Percentiles rank a stretch among this genome's conserved stretches.
These are phyloP conservation scores for Beauveria bassiana DNA, from an alignment of 2,329 filamentous ascomycete species.

Conservation along the genomic window DNA sequence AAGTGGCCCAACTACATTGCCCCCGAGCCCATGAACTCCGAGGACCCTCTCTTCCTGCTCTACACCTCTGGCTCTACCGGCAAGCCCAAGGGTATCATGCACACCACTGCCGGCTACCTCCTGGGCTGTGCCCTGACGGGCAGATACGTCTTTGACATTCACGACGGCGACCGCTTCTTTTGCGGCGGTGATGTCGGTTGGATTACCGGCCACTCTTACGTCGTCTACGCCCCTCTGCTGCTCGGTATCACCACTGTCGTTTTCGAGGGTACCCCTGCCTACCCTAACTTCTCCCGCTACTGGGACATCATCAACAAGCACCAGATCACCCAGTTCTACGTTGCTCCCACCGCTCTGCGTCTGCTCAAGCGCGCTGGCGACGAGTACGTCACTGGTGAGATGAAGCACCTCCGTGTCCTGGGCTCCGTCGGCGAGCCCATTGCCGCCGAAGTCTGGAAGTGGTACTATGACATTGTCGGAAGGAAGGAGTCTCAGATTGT, in stretches of 20 bases:
- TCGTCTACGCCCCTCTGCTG: constrained; percentile 90
- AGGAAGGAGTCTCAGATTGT: constrained; percentile 90
- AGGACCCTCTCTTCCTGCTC: constrained; percentile 93
- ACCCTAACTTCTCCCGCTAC: constrained; percentile 96
- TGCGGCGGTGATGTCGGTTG: constrained; percentile 97
- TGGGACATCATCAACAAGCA: constrained; percentile 98
- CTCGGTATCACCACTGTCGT: constrained; percentile 92
- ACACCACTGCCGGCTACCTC: constrained; percentile 94
- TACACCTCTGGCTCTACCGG: constrained; percentile 98
- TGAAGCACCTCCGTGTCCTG: constrained; percentile 82
- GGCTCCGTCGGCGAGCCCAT: constrained; percentile 97
- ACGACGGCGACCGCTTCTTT: constrained; percentile 89
- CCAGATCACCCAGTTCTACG: constrained; percentile 95
- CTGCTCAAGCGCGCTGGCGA: constrained; percentile 93
- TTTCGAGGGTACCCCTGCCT: constrained; percentile 95
- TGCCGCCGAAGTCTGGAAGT: constrained; percentile 97
- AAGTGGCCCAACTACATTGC: constrained; percentile 93
- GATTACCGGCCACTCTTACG: constrained; percentile 98
- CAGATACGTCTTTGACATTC: constrained; percentile 98
- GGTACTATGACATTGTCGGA: constrained; percentile 94
- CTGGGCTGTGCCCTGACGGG: constrained; percentile 86
- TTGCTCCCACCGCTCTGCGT: constrained; percentile 87
- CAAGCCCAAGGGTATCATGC: constrained; percentile 98
- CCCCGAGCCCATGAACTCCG: constrained; percentile 81
- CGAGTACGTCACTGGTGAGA: constrained; percentile 80